Evolutionary conservation across 495 filamentous ascomycete species (phyloP), one percentile per base, ranked within the genome.

Genomic region (Xylaria flabelliformis): DNA sequence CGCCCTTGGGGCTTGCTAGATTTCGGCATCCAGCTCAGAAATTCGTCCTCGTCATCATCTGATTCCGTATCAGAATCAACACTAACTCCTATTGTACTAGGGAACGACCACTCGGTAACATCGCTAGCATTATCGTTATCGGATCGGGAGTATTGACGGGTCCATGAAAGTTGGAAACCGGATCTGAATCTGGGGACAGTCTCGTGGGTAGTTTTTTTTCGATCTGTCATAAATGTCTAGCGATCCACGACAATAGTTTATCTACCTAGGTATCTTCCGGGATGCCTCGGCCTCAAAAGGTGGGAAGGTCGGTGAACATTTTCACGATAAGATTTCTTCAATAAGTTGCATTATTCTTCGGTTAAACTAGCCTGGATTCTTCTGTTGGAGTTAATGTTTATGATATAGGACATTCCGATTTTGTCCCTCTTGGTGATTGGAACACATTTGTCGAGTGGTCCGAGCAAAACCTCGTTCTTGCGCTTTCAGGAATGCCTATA

Each of bases 401-500:
- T 17, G 41, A 64, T 13, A 10, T 42, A 39, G 4, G 10, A 41
- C 21, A 7, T 41, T 21, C 41, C n/a, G 29, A 19, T 7, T 19
- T 8, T 29, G 51, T 58, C 7, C 17, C 19, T n/a, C 15, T 21
- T 0, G n/a, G n/a, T 62, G 26, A 58, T 26, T 41, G 19, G 58
- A 17, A 64, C 39, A 64, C 41, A 42, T 41, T 26, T 67, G 39
- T 68, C 50, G 50, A 7, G 9, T 21, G 44, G 19, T 13, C 46
- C 26, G 36, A 68, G 65, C 44, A 66, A 19, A 10, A 36, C 50
- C n/a, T 58, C 50, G 65, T 21, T 24, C 36, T 29, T 58, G 32
- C 4, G 48, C 29, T 39, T 68, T 19, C 34, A 13, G 29, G 65
- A 4, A 39, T 68, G 51, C 3, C 9, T 21, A n/a, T 13, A 24